Base-by-base conservation (phyloP, 306 rosid genomes). In the Adenanthera pavonina region DNA sequence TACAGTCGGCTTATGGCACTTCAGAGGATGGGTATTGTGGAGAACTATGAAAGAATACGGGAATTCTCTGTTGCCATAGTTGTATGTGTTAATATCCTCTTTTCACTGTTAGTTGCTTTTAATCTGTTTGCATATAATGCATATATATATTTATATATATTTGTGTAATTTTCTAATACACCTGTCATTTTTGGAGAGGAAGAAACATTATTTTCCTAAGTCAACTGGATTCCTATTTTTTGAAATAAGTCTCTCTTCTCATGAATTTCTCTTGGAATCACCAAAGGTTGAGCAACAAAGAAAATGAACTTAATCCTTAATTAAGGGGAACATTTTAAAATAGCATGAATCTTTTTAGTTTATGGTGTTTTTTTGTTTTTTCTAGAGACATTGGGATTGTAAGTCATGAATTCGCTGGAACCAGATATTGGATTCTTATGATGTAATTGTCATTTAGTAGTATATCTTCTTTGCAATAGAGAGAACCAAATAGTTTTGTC, bases 1-100 rank as follows among this genome's bases (percentile, higher is more conserved):
- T 93, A 95, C 83, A 93, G 99, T 88, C 84, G 99, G 85, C 97
- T 95, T 74, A 95, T 95, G 99, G 99, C 99, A 53, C 99, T 95
- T 90, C 99, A 95, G 91, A 90, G 99, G 74, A 95, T 93, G 98
- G 99, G 98, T 51, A 93, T 95, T 77, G 98, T 95, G 85, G 88
- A 92, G 88, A 89, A 95, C 82, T 93, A 95, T 70, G 98, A 93
- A 84, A 91, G 97, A 60, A 95, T 95, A 81, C 91, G 97, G 88
- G 93, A 89, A 41, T 93, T 93, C 94, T 93, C 99, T 4, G 89
- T 95, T 83, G 97, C 99, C 89, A 93, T 95, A 73, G 98, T 95
- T 90, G 98, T 95, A 74, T 84, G 99, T 92, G 89, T 82, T 80
- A 75, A 83, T 90, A 80, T 91, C 88, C 86, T 86, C 81, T 84